These are phyloP conservation scores for Pichia norvegensis DNA, from an alignment of 1,139 yeast species.

Conservation along the genomic window DNA sequence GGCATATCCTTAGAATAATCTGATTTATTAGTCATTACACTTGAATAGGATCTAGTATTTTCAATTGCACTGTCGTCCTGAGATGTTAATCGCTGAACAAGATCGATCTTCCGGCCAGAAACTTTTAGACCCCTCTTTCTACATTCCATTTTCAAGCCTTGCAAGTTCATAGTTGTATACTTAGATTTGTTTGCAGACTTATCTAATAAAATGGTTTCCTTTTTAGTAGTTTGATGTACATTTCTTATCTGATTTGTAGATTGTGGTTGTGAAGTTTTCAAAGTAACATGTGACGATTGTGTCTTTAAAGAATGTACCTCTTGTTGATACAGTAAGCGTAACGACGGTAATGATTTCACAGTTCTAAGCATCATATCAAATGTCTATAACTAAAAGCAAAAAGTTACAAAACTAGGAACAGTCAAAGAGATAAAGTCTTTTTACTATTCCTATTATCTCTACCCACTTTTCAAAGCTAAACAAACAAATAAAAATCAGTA, in stretches of 20 bases:
- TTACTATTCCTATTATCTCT: neutral
- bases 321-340: constrained; percentile 25
- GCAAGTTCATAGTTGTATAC: constrained; percentile 38
- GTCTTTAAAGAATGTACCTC: constrained; percentile 11
- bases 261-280: too few relatives aligned
- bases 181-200: constrained; percentile 22
- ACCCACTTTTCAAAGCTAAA: neutral
- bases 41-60: constrained; percentile 8
- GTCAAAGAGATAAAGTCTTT: neutral
- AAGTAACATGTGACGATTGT: too few relatives aligned
- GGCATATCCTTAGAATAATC: neutral
- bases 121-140: constrained; percentile 47
- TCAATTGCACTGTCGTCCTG: constrained; percentile 15
- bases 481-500: neutral
- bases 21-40: neutral
- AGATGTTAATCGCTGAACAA: constrained; percentile 38
- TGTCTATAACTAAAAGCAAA: neutral
- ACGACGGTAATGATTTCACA: constrained; percentile 32
- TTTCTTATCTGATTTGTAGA: constrained; percentile 22
- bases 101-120: constrained; percentile 47
- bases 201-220: constrained; percentile 31
- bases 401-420: neutral
- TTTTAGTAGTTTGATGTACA: constrained; percentile 36
- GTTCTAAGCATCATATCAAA: constrained; percentile 23
- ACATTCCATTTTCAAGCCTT: constrained; percentile 46